Conservation (phyloP, 257 asterid species). For the Plantago major region DNA sequence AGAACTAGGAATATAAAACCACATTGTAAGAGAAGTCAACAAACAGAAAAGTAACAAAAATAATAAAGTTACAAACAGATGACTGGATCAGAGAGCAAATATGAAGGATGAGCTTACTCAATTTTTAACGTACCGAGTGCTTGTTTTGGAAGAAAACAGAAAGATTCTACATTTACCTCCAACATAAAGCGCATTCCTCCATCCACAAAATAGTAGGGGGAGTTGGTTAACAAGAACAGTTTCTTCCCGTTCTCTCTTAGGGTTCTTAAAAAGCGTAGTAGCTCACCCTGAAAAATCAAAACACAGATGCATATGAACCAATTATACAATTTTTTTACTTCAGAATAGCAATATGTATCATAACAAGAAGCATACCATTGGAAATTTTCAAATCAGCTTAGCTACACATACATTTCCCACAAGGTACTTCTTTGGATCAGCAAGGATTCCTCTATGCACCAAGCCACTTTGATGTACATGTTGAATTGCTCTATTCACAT, state of each 20-base stretch:
- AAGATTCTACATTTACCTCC: slow-evolving; percentile 47
- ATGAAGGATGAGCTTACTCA: no score
- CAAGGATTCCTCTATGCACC: slow-evolving; percentile 78
- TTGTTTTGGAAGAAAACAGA: not conserved
- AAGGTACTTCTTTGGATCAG: slow-evolving; percentile 79
- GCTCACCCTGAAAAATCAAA: slow-evolving; percentile 51
- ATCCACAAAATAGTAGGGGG: slow-evolving; percentile 91
- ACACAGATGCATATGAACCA: slow-evolving; percentile 21
- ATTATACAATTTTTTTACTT: slow-evolving; percentile 10
- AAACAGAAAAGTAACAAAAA: no score
- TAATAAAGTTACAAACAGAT: not conserved
- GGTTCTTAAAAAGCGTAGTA: slow-evolving; percentile 67
- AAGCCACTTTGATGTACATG: slow-evolving; percentile 88
- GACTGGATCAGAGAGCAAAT: no score
- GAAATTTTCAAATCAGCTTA: not conserved
- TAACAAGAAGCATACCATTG: not conserved
- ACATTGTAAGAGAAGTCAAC: no score
- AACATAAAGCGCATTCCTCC: slow-evolving; percentile 94
- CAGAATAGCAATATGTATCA: not conserved
- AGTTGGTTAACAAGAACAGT: slow-evolving; percentile 88
- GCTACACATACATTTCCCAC: slow-evolving; percentile 65
- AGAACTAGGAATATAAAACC: not conserved
- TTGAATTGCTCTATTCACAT: slow-evolving; percentile 84
- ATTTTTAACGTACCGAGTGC: no score
- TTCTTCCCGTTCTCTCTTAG: slow-evolving; percentile 87